Percentiles rank a stretch among this genome's conserved stretches.
phyloP scores from a whole-genome alignment of 148 eudicot species.

The Heliamphora exappendiculata region DNA sequence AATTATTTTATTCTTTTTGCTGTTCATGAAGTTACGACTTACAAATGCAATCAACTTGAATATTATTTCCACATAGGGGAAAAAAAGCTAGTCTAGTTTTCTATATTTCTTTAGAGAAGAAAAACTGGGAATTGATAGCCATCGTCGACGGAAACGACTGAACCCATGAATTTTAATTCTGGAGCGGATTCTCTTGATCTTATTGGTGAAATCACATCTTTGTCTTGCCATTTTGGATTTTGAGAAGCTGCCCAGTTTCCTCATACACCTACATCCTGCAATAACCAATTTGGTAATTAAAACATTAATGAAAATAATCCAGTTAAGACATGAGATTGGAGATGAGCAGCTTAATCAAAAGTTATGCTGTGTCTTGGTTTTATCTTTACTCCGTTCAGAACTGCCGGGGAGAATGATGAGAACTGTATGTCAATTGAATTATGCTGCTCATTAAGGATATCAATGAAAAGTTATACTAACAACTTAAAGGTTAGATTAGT shows the following conservation, averaged over 20 bases:
- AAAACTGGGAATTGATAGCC: conserved; percentile 44
- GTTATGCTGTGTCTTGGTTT: background rate
- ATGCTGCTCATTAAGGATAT: too few species aligned
- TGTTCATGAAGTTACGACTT: background rate
- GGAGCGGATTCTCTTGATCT: conserved; percentile 56
- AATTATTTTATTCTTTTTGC: too few species aligned
- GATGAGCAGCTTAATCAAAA: conserved; percentile 1
- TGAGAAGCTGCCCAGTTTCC: conserved; percentile 32
- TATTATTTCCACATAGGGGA: background rate
- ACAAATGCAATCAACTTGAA: background rate
- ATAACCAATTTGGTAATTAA: conserved; percentile 7
- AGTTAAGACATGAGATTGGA: background rate
- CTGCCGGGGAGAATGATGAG: background rate
- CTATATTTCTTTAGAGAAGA: conserved; percentile 39
- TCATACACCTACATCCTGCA: conserved; percentile 46
- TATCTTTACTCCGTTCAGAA: background rate
- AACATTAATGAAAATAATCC: background rate
- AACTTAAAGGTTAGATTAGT: too few species aligned
- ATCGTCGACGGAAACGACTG: conserved; percentile 34
- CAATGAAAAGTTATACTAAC: too few species aligned
- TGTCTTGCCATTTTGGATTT: conserved; percentile 29
- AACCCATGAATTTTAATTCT: conserved; percentile 53
- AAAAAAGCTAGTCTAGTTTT: conserved; percentile 36
- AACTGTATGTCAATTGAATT: background rate
- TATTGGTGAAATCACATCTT: conserved; percentile 33